phyloP scores from a whole-genome alignment of 768 basidiomycete genomes.

The Clitopilus hobsonii region DNA sequence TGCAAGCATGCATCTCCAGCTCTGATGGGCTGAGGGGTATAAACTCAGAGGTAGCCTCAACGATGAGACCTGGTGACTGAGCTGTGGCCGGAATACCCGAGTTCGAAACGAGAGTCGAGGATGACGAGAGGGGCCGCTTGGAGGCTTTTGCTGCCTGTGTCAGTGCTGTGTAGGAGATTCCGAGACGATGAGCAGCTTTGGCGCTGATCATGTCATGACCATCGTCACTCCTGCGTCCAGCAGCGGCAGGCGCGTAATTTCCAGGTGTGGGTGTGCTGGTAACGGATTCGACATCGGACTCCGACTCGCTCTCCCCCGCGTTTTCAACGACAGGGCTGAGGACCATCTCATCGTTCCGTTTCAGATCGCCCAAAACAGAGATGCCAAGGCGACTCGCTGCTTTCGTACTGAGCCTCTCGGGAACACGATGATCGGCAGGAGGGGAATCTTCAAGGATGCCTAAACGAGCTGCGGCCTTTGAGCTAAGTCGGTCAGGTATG shows the following conservation, averaged over 20 bases:
- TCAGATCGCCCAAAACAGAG: conserved; percentile 8
- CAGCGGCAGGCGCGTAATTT: background rate
- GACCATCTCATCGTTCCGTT: background rate
- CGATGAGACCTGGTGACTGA: conserved; percentile 61
- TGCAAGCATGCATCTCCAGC: conserved; percentile 74
- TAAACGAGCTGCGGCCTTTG: conserved; percentile 23
- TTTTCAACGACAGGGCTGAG: conserved; percentile 1
- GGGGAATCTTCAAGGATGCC: conserved; percentile 19
- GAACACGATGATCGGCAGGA: conserved; percentile 12
- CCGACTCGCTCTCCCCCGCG: background rate
- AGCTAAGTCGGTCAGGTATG: conserved; percentile 18
- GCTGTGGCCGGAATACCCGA: conserved; percentile 15
- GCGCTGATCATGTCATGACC: conserved; percentile 21
- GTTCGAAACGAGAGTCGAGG: conserved; percentile 11
- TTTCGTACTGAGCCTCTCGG: conserved; percentile 27
- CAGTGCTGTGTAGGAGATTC: conserved; percentile 29
- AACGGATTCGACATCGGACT: background rate
- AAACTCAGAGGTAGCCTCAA: conserved; percentile 51
- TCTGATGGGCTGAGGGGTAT: conserved; percentile 53
- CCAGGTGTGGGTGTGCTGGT: background rate
- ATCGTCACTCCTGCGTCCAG: background rate
- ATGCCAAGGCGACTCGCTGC: conserved; percentile 34
- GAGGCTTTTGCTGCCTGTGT: conserved; percentile 24
- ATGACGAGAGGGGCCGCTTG: conserved; percentile 14
- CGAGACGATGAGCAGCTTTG: conserved; percentile 37